Percentiles rank a stretch among this genome's conserved stretches.
Evolutionary conservation across 352 stramenopile genomes (phyloP).

Genomic region (Phytophthora cactorum): DNA sequence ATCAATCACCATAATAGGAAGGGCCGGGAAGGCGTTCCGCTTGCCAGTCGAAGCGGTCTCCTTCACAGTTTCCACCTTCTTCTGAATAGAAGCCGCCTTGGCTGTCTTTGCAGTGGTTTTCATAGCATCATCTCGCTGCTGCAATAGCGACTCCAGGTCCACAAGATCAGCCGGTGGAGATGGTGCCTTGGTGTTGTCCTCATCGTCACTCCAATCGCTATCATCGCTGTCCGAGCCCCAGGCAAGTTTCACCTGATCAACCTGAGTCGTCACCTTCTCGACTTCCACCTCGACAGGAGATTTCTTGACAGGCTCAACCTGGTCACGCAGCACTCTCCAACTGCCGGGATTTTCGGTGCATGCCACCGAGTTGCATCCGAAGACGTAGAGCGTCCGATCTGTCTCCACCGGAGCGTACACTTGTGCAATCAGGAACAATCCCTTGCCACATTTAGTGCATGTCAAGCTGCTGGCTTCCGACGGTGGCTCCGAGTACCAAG

Average conservation of each 20-base stretch:
- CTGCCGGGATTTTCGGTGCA: slow-evolving; percentile 69
- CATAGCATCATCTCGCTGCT: slow-evolving; percentile 77
- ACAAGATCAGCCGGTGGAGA: slow-evolving; percentile 29
- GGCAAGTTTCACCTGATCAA: slow-evolving; percentile 32
- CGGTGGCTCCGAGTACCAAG: slow-evolving; percentile 62
- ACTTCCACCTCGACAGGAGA: slow-evolving; percentile 1
- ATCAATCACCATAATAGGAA: slow-evolving; percentile 77
- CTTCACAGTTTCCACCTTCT: slow-evolving; percentile 9
- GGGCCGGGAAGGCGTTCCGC: slow-evolving; percentile 54
- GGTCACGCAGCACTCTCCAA: slow-evolving; percentile 79
- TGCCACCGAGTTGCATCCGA: slow-evolving; percentile 83
- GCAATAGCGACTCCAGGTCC: slow-evolving; percentile 72
- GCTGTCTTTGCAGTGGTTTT: slow-evolving; percentile 20
- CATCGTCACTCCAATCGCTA: slow-evolving; percentile 79
- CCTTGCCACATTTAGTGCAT: slow-evolving; percentile 65
- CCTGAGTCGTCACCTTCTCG: slow-evolving; percentile 20
- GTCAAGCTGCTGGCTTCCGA: slow-evolving; percentile 43
- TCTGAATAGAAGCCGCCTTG: slow-evolving; percentile 13
- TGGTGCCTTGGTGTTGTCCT: slow-evolving; percentile 38
- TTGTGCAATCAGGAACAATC: slow-evolving; percentile 76
- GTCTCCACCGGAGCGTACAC: slow-evolving; percentile 80
- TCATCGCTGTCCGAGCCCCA: slow-evolving; percentile 58
- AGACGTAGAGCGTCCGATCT: slow-evolving; percentile 82
- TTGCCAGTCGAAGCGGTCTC: slow-evolving; percentile 3
- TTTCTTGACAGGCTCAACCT: slow-evolving; percentile 33